A percentile compares a stretch with the other conserved stretches of the same genome.
phyloP scores from a whole-genome alignment of 2,329 filamentous ascomycete genomes.

The Pseudocercospora crystallina region DNA sequence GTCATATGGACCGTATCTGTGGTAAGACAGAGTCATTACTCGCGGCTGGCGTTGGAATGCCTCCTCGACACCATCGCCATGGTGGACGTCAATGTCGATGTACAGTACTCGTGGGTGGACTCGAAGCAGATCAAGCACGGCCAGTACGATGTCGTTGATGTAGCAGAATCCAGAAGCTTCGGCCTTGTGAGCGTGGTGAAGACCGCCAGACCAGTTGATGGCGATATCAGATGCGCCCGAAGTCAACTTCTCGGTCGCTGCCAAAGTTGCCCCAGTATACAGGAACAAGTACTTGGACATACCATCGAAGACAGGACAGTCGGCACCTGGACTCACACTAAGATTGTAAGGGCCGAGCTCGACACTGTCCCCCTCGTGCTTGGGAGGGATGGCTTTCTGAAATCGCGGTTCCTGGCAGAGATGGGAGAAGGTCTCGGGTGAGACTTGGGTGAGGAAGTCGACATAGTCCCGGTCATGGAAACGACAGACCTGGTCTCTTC shows the following conservation, averaged over 20 bases:
- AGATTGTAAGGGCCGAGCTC: conserved; percentile 71
- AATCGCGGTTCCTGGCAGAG: conserved; percentile 50
- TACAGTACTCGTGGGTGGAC: conserved; percentile 84
- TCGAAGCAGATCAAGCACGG: conserved; percentile 82
- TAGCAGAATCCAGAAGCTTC: conserved; percentile 98
- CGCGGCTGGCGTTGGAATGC: conserved; percentile 87
- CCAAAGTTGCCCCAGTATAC: conserved; percentile 85
- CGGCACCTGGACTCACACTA: conserved; percentile 60
- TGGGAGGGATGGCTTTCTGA: conserved; percentile 43
- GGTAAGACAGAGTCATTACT: conserved; percentile 91
- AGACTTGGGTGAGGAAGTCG: conserved; percentile 66
- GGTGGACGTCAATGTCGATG: conserved; percentile 91
- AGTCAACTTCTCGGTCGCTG: conserved; percentile 85
- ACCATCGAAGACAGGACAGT: conserved; percentile 95
- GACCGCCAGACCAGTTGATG: conserved; percentile 93
- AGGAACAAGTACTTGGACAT: conserved; percentile 93
- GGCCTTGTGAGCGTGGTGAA: conserved; percentile 93
- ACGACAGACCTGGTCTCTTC: conserved; percentile 78
- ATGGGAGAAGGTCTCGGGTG: conserved; percentile 44
- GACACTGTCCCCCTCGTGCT: conserved; percentile 45
- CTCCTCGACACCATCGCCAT: conserved; percentile 87
- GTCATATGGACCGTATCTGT: conserved; percentile 88
- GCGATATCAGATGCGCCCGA: conserved; percentile 89
- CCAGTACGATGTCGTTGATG: conserved; percentile 96
- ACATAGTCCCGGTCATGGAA: conserved; percentile 91